phyloP scores from a whole-genome alignment of 805 yeast species.

The Tetrapisispora fleetii region DNA sequence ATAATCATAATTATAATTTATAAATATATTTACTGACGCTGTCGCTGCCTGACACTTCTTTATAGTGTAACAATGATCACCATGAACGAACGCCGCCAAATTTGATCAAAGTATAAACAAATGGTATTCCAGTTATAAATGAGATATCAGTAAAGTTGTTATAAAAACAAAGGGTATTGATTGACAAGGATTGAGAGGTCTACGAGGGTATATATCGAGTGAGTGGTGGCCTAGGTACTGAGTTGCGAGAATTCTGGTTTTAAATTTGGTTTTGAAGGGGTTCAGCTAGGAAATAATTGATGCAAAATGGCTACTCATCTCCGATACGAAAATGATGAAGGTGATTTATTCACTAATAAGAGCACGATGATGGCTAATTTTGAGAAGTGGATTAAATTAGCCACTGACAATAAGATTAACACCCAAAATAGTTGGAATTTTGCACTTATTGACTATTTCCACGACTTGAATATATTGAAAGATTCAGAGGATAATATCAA shows the following conservation, averaged over 20 bases:
- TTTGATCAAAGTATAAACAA: background rate
- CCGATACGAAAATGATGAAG: conserved; percentile 10
- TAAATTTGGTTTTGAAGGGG: background rate
- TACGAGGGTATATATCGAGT: too few species aligned
- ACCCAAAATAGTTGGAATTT: conserved; percentile 82
- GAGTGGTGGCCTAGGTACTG: background rate
- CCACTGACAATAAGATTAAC: conserved; percentile 76
- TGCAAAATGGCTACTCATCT: conserved; percentile 11
- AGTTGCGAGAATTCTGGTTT: background rate
- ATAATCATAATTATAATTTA: too few species aligned
- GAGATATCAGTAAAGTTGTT: too few species aligned
- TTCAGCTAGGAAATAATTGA: too few species aligned
- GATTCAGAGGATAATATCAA: conserved; percentile 72
- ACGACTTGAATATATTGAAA: conserved; percentile 63
- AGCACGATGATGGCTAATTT: conserved; percentile 44
- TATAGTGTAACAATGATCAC: background rate
- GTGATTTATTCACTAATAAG: conserved; percentile 21
- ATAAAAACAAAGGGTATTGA: too few species aligned
- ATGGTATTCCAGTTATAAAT: background rate
- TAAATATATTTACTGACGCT: background rate
- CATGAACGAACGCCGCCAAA: background rate
- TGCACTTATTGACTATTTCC: conserved; percentile 84
- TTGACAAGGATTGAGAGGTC: too few species aligned
- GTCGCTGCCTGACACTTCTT: background rate
- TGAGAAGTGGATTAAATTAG: conserved; percentile 75